These are phyloP conservation scores for Apiotrichum gracile DNA, from an alignment of 1,284 basidiomycete genomes.

Conservation along the genomic window DNA sequence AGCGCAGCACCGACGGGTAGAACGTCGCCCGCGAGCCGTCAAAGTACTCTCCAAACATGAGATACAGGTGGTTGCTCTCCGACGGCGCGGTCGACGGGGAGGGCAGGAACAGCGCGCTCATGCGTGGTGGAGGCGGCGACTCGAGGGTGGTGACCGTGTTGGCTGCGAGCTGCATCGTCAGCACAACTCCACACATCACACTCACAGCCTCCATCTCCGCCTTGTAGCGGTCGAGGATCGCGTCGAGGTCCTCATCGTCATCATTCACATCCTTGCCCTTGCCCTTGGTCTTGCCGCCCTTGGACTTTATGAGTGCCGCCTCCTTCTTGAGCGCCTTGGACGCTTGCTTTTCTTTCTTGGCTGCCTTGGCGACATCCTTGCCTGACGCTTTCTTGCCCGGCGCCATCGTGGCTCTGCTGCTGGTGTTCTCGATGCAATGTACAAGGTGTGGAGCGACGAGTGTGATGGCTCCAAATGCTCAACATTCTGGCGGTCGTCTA, in stretches of 20 bases:
- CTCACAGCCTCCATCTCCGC: conserved; percentile 19
- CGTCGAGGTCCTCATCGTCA: conserved; percentile 71
- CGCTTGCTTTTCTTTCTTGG: conserved; percentile 62
- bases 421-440: background rate
- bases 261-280: conserved; percentile 54
- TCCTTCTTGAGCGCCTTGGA: conserved; percentile 57
- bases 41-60: conserved; percentile 69
- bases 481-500: background rate
- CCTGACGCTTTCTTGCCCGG: conserved; percentile 15
- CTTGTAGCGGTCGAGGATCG: conserved; percentile 58
- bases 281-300: conserved; percentile 27
- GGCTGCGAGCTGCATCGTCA: conserved; percentile 67
- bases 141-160: conserved; percentile 49
- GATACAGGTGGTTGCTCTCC: conserved; percentile 70
- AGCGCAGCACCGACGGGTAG: conserved; percentile 19
- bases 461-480: background rate
- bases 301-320: conserved; percentile 54
- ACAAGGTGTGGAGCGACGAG: too few species aligned
- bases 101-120: conserved; percentile 70
- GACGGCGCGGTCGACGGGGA: conserved; percentile 53
- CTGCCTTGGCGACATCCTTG: conserved; percentile 58
- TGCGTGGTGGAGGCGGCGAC: conserved; percentile 64
- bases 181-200: conserved; percentile 58
- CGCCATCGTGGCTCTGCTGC: conserved; percentile 8
- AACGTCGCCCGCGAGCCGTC: conserved; percentile 64